phyloP scores from a whole-genome alignment of 257 asterid species.

The Buddleja alternifolia region DNA sequence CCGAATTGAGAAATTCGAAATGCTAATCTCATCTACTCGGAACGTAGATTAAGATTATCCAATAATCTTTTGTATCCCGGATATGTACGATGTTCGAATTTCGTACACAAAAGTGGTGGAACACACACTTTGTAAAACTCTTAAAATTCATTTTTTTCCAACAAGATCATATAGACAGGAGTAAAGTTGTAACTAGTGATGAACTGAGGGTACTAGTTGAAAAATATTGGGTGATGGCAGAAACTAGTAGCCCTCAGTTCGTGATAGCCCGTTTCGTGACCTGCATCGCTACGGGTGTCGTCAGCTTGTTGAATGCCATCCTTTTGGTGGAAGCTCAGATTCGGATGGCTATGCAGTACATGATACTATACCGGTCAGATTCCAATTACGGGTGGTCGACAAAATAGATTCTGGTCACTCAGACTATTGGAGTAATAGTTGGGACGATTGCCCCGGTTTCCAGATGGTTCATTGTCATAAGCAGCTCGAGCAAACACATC shows the following conservation, averaged over 20 bases:
- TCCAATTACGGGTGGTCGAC: too few species aligned
- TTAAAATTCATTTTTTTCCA: too few species aligned
- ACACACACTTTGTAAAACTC: too few species aligned
- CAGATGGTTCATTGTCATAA: constrained; percentile 16
- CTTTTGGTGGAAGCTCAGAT: constrained; percentile 14
- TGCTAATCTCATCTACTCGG: too few species aligned
- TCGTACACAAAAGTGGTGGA: too few species aligned
- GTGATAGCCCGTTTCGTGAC: constrained; percentile 27
- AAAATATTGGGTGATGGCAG: constrained; percentile 30
- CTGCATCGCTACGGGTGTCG: constrained; percentile 6
- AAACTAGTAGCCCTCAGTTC: too few species aligned
- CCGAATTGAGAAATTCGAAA: too few species aligned
- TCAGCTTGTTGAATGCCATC: constrained; percentile 10
- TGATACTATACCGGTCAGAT: background rate
- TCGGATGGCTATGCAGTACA: background rate
- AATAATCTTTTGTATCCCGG: too few species aligned
- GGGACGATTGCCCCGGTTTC: constrained; percentile 22
- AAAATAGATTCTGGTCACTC: constrained; percentile 16
- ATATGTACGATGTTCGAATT: too few species aligned
- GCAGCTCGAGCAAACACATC: background rate
- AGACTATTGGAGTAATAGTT: constrained; percentile 16
- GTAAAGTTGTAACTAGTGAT: background rate
- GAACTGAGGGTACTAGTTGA: constrained; percentile 19
- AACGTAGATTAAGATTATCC: too few species aligned
- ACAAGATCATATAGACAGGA: background rate